These are phyloP conservation scores for Ogataea ramenticola DNA, from an alignment of 805 yeast genomes.

Conservation along the genomic window DNA sequence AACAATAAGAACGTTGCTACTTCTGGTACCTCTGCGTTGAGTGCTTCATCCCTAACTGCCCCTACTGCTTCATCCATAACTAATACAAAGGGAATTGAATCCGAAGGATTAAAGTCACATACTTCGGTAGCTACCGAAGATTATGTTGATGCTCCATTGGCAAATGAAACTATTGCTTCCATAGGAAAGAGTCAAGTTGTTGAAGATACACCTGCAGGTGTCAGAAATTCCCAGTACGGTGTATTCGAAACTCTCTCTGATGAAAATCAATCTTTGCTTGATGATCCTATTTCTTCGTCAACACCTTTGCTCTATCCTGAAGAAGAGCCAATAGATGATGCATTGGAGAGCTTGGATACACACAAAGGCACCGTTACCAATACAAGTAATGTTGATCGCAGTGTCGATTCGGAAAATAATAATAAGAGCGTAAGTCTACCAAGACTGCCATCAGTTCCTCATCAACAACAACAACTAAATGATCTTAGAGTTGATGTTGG, in stretches of 20 bases:
- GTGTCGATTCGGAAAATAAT: no score
- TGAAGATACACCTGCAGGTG: slow-evolving; percentile 8
- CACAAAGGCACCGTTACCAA: not conserved
- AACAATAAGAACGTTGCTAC: not conserved
- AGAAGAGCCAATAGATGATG: not conserved
- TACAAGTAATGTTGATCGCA: no score
- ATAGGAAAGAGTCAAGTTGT: slow-evolving; percentile 3
- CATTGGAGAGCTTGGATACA: not conserved
- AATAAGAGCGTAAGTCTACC: not conserved
- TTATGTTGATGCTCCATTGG: slow-evolving; percentile 6
- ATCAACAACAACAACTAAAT: not conserved
- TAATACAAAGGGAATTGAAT: not conserved
- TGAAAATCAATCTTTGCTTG: not conserved
- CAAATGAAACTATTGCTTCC: slow-evolving; percentile 7
- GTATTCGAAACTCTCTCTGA: slow-evolving; percentile 11
- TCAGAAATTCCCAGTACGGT: slow-evolving; percentile 12
- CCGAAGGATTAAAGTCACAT: not conserved
- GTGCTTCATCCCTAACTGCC: not conserved
- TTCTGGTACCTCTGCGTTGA: no score
- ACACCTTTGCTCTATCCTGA: slow-evolving; percentile 5
- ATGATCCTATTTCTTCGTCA: slow-evolving; percentile 5
- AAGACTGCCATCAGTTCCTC: not conserved
- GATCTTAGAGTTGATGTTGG: not conserved
- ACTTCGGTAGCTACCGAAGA: slow-evolving; percentile 2
- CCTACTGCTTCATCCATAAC: not conserved